These are phyloP conservation scores for Balakata baccata DNA, from an alignment of 345 rosid genomes.

Conservation along the genomic window DNA sequence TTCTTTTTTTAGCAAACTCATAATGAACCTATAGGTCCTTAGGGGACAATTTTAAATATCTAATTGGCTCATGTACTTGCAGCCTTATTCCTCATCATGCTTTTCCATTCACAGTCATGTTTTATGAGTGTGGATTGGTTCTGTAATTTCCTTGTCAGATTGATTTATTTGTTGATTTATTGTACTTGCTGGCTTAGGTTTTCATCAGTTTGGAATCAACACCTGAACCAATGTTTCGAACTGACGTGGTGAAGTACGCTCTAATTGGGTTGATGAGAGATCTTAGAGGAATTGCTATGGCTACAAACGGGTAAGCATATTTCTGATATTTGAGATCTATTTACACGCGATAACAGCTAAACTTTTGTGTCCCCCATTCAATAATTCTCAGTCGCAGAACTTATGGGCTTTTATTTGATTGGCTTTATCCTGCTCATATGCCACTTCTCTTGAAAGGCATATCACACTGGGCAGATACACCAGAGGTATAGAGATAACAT, in stretches of 20 bases:
- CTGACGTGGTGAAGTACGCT: slow-evolving; percentile 88
- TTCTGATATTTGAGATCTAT: neutral
- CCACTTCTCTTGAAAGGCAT: slow-evolving; percentile 89
- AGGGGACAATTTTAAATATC: neutral
- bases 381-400: slow-evolving; percentile 76
- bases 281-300: slow-evolving; percentile 97
- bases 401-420: slow-evolving; percentile 87
- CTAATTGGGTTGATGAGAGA: slow-evolving; percentile 94
- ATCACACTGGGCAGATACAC: slow-evolving; percentile 93
- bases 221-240: slow-evolving; percentile 81
- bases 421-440: slow-evolving; percentile 96
- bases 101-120: neutral
- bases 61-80: neutral
- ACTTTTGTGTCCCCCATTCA: slow-evolving; percentile 5
- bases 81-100: neutral
- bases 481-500: slow-evolving; percentile 60
- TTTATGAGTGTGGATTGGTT: slow-evolving; percentile 2
- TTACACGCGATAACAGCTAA: neutral
- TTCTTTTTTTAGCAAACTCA: neutral
- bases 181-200: slow-evolving; percentile 46
- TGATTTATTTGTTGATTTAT: neutral
- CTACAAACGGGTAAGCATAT: slow-evolving; percentile 68
- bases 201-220: slow-evolving; percentile 80
- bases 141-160: neutral
- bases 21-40: neutral